A percentile compares a stretch with the other conserved stretches of the same genome.
phyloP scores from a whole-genome alignment of 164 flowering plant genomes.

The Houttuynia cordata region DNA sequence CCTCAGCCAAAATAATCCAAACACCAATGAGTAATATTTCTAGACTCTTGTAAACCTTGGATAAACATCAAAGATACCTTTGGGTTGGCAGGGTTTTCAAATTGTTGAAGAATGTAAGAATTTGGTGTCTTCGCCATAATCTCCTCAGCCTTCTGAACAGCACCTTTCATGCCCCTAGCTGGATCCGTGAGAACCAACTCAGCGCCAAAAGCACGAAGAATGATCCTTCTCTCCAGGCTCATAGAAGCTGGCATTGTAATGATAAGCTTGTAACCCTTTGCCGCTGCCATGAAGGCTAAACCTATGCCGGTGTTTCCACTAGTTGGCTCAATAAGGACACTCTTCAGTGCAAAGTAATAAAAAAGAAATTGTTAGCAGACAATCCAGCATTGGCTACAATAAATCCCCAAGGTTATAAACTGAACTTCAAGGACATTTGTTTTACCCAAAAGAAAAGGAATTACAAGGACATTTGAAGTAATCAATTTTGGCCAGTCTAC shows the following conservation, averaged over 20 bases:
- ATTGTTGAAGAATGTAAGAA: slow-evolving; percentile 37
- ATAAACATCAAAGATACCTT: slow-evolving; percentile 16
- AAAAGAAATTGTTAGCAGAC: not conserved
- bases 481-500: too few species aligned
- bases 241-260: slow-evolving; percentile 41
- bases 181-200: slow-evolving; percentile 42
- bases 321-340: slow-evolving; percentile 42
- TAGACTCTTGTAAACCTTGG: not conserved
- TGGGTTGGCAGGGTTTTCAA: slow-evolving; percentile 53
- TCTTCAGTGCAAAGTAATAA: slow-evolving; percentile 16
- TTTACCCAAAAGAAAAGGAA: too few species aligned
- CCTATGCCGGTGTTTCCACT: slow-evolving; percentile 59
- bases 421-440: too few species aligned
- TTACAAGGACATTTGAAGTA: too few species aligned
- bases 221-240: slow-evolving; percentile 40
- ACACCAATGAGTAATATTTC: not conserved
- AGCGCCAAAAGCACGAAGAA: slow-evolving; percentile 52
- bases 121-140: slow-evolving; percentile 33
- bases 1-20: not conserved
- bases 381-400: too few species aligned
- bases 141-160: slow-evolving; percentile 43
- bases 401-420: too few species aligned
- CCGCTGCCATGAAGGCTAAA: slow-evolving; percentile 51
- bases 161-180: slow-evolving; percentile 41
- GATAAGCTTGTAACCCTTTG: slow-evolving; percentile 42